Percentiles rank a stretch among this genome's conserved stretches.
Conservation (phyloP, 495 filamentous ascomycete species). For the Neurospora sp. region DNA sequence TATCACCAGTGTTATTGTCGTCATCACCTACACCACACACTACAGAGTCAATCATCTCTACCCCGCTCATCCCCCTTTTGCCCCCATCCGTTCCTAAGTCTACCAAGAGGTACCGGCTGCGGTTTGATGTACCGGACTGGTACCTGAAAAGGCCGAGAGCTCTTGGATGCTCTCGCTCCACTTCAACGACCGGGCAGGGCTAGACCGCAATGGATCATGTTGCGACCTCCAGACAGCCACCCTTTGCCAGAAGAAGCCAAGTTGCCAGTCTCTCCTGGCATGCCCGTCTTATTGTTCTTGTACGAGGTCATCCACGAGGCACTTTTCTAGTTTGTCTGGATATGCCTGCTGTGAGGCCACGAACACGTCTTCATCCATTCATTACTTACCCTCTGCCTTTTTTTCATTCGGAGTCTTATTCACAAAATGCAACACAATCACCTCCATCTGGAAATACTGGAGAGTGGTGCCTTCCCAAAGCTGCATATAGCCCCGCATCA, state of each 20-base stretch:
- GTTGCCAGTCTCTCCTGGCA: neutral
- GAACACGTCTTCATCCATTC: neutral
- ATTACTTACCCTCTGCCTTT: neutral
- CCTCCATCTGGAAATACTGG: neutral
- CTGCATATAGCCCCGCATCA: constrained; percentile 13
- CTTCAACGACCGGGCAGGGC: neutral
- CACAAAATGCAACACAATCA: neutral
- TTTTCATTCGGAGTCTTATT: neutral
- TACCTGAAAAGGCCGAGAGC: neutral
- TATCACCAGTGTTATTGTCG: neutral
- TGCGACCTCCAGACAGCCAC: neutral
- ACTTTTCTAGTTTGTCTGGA: neutral
- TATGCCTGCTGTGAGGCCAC: neutral
- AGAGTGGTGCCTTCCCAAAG: neutral
- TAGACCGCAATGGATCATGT: neutral
- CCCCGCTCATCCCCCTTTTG: neutral
- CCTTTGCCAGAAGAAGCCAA: neutral
- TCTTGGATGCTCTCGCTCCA: neutral
- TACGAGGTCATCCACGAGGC: neutral
- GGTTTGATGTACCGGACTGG: neutral
- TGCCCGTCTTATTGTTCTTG: neutral
- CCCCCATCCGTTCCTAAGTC: neutral
- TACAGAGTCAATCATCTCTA: neutral
- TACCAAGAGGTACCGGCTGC: neutral
- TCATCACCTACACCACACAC: neutral